Base-by-base conservation (phyloP, 2,329 filamentous ascomycete species). In the Aspergillus bombycis region DNA sequence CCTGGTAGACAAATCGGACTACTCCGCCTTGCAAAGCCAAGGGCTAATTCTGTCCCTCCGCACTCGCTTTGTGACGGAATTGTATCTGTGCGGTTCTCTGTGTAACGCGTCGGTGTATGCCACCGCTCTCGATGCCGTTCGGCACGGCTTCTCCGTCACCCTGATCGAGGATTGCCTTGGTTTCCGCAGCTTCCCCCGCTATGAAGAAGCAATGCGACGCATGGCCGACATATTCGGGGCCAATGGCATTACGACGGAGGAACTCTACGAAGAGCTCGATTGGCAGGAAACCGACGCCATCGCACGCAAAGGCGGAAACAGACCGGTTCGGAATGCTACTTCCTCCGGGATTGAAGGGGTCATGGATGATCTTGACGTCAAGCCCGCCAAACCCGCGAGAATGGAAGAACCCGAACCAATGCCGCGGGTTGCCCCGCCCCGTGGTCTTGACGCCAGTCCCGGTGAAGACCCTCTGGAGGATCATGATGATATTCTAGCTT, bases 31-130 rank as follows among this genome's bases (percentile, higher is more conserved):
- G 74, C 86, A 88, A 59, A 88, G 87, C 10, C 92, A 90, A 0
- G 85, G 86, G 56, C 83, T 98, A 19, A 84, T 98, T 9, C 84
- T 90, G 57, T 84, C 88, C n/a, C 80, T 98, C 53, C 88, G 94
- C n/a, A 88, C 89, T n/a, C 91, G 89, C 67, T 89, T 97, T 68
- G 88, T 96, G 63, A 97, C 93, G 2, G 91, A 97, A 71, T 82
- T 99, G 14, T 97, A 91, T 77, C 86, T 98, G 28, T 96, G 92
- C 72, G 95, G 95, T 26, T 90, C 91, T 52, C 85, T 96, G 56
- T 92, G 90, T 50, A 97, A 98, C 72, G 83, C 96, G 41, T 94
- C 93, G 36, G 89, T 98, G 54, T 93, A 95, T 74, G 94, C 95
- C 9, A 97, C 94, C 1, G 93, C 93, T 4, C 84, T 96, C 66